phyloP scores from a whole-genome alignment of 257 asterid species.

The Solanum appendiculatum region DNA sequence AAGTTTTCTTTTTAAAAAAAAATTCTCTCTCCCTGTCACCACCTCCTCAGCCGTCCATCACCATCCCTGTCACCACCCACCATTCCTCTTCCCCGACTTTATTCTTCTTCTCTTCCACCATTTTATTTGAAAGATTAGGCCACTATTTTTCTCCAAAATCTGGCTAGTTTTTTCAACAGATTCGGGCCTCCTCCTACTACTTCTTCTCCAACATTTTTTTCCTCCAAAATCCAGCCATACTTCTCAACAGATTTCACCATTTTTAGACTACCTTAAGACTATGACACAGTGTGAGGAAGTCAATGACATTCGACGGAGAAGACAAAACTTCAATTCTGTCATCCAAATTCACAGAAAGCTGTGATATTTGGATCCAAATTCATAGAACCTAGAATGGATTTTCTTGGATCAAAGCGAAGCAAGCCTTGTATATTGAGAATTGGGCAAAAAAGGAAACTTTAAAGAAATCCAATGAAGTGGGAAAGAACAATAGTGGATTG shows the following conservation, averaged over 20 bases:
- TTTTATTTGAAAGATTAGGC: not conserved
- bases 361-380: not conserved
- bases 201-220: not conserved
- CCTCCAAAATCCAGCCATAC: not conserved
- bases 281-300: not conserved
- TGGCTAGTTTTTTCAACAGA: not conserved
- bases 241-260: not conserved
- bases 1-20: not conserved
- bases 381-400: not conserved
- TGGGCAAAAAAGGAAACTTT: not conserved
- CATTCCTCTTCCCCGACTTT: not conserved
- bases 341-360: not conserved
- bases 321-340: not conserved
- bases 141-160: not conserved
- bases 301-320: not conserved
- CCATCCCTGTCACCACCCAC: not conserved
- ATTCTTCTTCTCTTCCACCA: not conserved
- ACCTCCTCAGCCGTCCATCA: not conserved
- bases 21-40: not conserved
- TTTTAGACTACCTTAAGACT: not conserved
- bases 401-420: not conserved
- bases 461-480: not conserved
- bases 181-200: not conserved
- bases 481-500: not conserved
- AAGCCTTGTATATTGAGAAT: not conserved